Conservation (phyloP, 805 yeast genomes). For the Saccharomycopsis sp. region DNA sequence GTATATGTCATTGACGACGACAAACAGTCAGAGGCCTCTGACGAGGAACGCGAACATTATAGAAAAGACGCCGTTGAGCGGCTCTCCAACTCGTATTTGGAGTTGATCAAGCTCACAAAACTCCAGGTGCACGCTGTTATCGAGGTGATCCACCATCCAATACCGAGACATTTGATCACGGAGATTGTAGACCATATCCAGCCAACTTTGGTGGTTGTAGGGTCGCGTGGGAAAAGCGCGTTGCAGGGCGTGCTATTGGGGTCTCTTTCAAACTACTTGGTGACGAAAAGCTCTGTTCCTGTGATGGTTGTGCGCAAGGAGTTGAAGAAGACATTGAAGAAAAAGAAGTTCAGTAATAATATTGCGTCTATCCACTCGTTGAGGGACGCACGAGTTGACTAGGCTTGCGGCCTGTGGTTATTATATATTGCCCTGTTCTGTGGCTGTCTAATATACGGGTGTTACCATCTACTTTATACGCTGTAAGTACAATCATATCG, state of each 20-base stretch:
- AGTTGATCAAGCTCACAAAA: slow-evolving; percentile 54
- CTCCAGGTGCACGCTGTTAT: slow-evolving; percentile 67
- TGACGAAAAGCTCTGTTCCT: slow-evolving; percentile 64
- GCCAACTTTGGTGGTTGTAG: slow-evolving; percentile 69
- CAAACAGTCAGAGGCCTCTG: slow-evolving; percentile 1
- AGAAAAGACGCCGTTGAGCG: slow-evolving; percentile 38
- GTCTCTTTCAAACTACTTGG: slow-evolving; percentile 63
- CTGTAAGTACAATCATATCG: no score
- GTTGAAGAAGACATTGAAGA: slow-evolving; percentile 59
- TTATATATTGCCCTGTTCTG: no score
- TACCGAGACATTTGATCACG: slow-evolving; percentile 62
- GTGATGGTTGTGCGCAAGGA: slow-evolving; percentile 76
- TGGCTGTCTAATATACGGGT: no score
- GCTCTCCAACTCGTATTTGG: slow-evolving; percentile 34
- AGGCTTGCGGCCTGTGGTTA: slow-evolving; percentile 1
- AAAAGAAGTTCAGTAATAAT: slow-evolving; percentile 50
- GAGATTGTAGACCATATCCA: slow-evolving; percentile 64
- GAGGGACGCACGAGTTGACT: slow-evolving; percentile 37
- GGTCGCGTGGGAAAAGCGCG: slow-evolving; percentile 68
- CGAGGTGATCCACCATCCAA: slow-evolving; percentile 70
- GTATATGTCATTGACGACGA: slow-evolving; percentile 30
- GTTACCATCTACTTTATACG: no score
- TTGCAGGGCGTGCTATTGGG: slow-evolving; percentile 70
- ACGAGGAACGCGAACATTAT: slow-evolving; percentile 30
- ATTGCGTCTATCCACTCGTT: slow-evolving; percentile 42